Conservation (phyloP, 352 stramenopile species). For the Phytophthora macrochlamydospora region DNA sequence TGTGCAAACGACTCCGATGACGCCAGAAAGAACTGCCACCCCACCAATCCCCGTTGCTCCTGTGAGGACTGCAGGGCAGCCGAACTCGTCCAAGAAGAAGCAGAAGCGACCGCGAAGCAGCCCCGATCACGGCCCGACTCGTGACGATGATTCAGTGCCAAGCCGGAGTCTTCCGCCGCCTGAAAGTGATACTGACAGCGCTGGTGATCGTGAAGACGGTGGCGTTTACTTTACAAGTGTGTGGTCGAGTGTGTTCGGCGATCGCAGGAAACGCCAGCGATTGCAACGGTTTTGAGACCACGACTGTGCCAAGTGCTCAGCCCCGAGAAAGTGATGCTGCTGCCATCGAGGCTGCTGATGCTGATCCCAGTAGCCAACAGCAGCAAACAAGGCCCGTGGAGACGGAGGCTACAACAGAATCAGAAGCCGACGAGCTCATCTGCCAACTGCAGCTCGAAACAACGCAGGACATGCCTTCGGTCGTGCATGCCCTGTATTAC, state of each 20-base stretch:
- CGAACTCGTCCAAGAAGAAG: conserved; percentile 5
- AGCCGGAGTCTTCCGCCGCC: background rate
- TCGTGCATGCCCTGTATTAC: conserved; percentile 55
- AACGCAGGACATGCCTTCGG: conserved; percentile 19
- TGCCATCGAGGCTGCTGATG: background rate
- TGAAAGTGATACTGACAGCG: conserved; percentile 1
- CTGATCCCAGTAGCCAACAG: background rate
- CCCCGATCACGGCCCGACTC: background rate
- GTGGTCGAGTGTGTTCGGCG: conserved; percentile 12
- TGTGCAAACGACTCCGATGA: background rate
- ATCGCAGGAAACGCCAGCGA: conserved; percentile 20
- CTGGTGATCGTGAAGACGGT: background rate
- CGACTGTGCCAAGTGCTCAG: conserved; percentile 1
- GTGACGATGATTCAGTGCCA: background rate
- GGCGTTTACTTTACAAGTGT: conserved; percentile 31
- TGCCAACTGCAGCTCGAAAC: conserved; percentile 44
- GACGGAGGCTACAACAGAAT: conserved; percentile 26
- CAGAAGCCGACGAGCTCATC: conserved; percentile 32
- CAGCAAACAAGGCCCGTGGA: background rate
- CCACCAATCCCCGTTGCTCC: background rate
- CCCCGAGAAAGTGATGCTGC: conserved; percentile 2
- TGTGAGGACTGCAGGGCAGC: conserved; percentile 1
- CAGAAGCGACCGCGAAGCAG: conserved; percentile 23
- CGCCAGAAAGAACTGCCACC: background rate
- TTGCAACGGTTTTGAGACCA: conserved; percentile 27